A percentile compares a stretch with the other conserved stretches of the same genome.
These are phyloP conservation scores for Penicillium roqueforti DNA, from an alignment of 495 filamentous ascomycete genomes.

Conservation along the genomic window DNA sequence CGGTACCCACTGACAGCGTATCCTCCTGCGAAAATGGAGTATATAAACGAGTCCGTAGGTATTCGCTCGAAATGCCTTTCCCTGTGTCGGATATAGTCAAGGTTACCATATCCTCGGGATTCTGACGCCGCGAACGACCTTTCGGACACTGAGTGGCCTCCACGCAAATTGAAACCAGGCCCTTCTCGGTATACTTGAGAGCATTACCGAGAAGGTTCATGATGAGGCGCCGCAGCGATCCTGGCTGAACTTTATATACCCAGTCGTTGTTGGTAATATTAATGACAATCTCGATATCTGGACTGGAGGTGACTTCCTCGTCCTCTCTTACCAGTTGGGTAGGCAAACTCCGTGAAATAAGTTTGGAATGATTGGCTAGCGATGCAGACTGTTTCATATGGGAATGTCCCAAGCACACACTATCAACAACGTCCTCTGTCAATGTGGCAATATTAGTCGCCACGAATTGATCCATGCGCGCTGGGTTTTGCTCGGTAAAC, in stretches of 20 bases:
- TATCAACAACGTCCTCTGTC: constrained; percentile 15
- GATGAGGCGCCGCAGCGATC: constrained; percentile 60
- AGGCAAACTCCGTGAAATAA: neutral
- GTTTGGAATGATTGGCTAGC: neutral
- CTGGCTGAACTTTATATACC: constrained; percentile 55
- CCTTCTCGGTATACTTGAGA: constrained; percentile 61
- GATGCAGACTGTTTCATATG: neutral
- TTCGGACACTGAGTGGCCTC: constrained; percentile 35
- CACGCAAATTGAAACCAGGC: constrained; percentile 55
- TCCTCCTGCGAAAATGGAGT: constrained; percentile 47
- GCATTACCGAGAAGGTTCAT: constrained; percentile 75
- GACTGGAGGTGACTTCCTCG: constrained; percentile 34
- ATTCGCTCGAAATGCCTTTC: constrained; percentile 43
- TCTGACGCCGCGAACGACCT: constrained; percentile 12
- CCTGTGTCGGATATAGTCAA: constrained; percentile 43
- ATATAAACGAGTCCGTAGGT: constrained; percentile 36
- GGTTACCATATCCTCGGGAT: constrained; percentile 31
- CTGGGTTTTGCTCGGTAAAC: neutral
- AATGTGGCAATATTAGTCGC: constrained; percentile 9
- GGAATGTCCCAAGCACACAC: constrained; percentile 13
- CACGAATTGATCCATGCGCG: constrained; percentile 6
- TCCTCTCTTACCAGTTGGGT: neutral
- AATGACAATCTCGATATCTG: constrained; percentile 48
- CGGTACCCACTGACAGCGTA: constrained; percentile 38
- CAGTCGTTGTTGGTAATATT: constrained; percentile 46